Conservation (phyloP, 352 stramenopile genomes). For the Phytophthora tubulina region DNA sequence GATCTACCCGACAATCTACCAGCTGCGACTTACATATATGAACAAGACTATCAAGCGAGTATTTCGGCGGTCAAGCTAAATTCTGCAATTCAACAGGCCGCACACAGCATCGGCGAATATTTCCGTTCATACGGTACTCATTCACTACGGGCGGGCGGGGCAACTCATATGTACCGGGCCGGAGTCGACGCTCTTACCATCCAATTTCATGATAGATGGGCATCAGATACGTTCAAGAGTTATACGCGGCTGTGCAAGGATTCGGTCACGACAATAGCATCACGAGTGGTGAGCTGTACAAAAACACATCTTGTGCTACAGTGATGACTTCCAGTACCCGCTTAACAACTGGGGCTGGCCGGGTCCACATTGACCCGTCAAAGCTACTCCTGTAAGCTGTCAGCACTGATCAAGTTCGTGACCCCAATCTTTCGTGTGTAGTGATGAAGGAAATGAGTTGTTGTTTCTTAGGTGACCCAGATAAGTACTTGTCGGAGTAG, state of each 20-base stretch:
- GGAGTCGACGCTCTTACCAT: background rate
- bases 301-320: too few relatives aligned
- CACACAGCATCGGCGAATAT: background rate
- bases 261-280: background rate
- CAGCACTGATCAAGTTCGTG: too few relatives aligned
- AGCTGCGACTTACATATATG: background rate
- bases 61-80: background rate
- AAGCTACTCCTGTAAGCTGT: too few relatives aligned
- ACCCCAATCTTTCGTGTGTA: too few relatives aligned
- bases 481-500: constrained; percentile 8
- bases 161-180: background rate
- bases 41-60: background rate
- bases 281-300: too few relatives aligned
- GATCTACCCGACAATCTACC: background rate
- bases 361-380: too few relatives aligned
- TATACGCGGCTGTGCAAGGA: background rate
- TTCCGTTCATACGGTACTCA: background rate
- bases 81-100: background rate
- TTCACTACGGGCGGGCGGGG: background rate
- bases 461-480: too few relatives aligned
- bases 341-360: too few relatives aligned
- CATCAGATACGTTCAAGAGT: background rate
- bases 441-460: too few relatives aligned
- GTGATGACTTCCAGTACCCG: too few relatives aligned
- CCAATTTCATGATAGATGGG: background rate